Conservation (phyloP, 2,329 filamentous ascomycete species). For the Hypoxylon sp. region DNA sequence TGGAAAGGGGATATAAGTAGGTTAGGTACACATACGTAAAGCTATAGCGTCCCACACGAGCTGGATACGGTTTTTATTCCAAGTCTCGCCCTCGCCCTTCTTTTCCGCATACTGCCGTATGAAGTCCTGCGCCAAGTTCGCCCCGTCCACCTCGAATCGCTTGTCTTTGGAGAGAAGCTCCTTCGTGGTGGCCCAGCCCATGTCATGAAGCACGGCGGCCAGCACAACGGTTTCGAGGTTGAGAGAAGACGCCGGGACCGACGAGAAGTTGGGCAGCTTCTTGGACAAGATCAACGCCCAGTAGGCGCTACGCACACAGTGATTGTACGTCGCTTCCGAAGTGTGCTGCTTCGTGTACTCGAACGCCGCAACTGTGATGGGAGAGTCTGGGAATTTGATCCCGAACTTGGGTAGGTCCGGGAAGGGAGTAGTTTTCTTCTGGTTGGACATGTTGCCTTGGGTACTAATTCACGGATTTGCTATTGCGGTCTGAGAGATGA, state of each 20-base stretch:
- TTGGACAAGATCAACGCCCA: constrained; percentile 33
- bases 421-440: constrained; percentile 15
- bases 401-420: constrained; percentile 33
- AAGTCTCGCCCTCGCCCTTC: constrained; percentile 9
- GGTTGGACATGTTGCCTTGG: constrained; percentile 15
- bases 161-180: constrained; percentile 19
- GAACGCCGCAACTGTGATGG: constrained; percentile 33
- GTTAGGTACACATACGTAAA: too few species aligned
- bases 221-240: constrained; percentile 34
- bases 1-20: too few species aligned
- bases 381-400: constrained; percentile 33
- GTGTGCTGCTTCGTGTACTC: constrained; percentile 35
- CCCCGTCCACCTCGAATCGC: constrained; percentile 39
- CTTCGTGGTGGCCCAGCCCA: constrained; percentile 34
- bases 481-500: too few species aligned
- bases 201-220: constrained; percentile 35
- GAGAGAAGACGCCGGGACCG: not conserved
- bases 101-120: constrained; percentile 12
- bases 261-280: constrained; percentile 23
- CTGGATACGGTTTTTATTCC: constrained; percentile 1
- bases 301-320: constrained; percentile 39
- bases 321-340: constrained; percentile 32
- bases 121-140: constrained; percentile 26
- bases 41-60: constrained; percentile 23
- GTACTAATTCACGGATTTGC: too few species aligned